Evolutionary conservation across 2,329 filamentous ascomycete species (phyloP), one percentile per base, ranked within the genome.

Genomic region (Botrytis byssoidea): DNA sequence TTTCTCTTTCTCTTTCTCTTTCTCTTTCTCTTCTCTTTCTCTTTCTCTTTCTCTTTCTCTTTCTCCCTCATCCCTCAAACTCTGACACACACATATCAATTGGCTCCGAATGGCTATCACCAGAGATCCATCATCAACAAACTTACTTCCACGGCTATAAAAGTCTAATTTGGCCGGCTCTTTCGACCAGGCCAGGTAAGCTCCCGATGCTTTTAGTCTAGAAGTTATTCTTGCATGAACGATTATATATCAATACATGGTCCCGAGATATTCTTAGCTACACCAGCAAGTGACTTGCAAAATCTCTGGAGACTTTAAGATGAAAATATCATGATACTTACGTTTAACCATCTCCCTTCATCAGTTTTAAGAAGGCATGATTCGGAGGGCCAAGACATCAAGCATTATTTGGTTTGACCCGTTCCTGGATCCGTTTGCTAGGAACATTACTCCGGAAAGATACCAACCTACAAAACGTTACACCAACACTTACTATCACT

Each of bases 311-410:
- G 20, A 32, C 6, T 44, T 32, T 20, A 18, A 44, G 22, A 22
- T 64, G 40, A 44, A 64, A 44, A 44, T 22, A 10, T 22, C 25
- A 20, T 32, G 16, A 64, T 32, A 22, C 40, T 44, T 32, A n/a
- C 48, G 48, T n/a, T 51, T n/a, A 16, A 0, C 25, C 48, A 44
- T 20, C 40, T 65, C 61, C 32, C 61, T 44, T 22, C 61, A 65
- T 65, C 61, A n/a, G 40, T 65, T 65, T 65, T 65, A 65, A 46
- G 61, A 65, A 32, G n/a, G 18, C 40, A 65, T 65, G 29, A 20
- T 65, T 46, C 61, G 18, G 40, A 65, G 61, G 18, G 40, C 40
- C 61, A 64, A 64, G 64, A 51, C 32, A 66, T 51, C 44, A 66
- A 51, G 64, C 64, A 66, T 37, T 18, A 7, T n/a, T n/a, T 55